A percentile compares a stretch with the other conserved stretches of the same genome.
Evolutionary conservation across 805 yeast species (phyloP).

Genomic region (Pichia rugopelliculosa): DNA sequence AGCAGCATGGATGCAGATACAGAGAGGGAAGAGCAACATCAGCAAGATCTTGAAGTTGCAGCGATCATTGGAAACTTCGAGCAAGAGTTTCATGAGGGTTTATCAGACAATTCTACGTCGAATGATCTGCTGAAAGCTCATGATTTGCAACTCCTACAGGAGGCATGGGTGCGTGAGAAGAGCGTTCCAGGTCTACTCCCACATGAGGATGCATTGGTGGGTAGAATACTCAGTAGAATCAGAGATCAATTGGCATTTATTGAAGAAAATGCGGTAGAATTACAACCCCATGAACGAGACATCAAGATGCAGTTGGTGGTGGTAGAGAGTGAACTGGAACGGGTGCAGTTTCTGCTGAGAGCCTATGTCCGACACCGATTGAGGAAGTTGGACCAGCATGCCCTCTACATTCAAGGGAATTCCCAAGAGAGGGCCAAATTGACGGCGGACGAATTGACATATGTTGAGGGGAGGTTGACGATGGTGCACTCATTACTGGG

Average conservation of each 20-base stretch:
- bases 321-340: conserved; percentile 85
- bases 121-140: conserved; percentile 21
- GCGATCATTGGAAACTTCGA: conserved; percentile 68
- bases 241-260: conserved; percentile 68
- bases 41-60: conserved; percentile 51
- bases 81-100: conserved; percentile 13
- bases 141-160: conserved; percentile 41
- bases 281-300: conserved; percentile 55
- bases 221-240: conserved; percentile 49
- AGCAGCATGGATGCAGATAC: neutral
- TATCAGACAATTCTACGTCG: too few species aligned
- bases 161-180: conserved; percentile 78
- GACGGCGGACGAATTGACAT: conserved; percentile 53
- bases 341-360: conserved; percentile 75
- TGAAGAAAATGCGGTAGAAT: conserved; percentile 70
- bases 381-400: conserved; percentile 62
- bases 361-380: conserved; percentile 74
- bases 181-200: conserved; percentile 82
- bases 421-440: conserved; percentile 35
- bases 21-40: conserved; percentile 13
- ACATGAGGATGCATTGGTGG: conserved; percentile 56
- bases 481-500: conserved; percentile 60
- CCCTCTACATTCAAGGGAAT: conserved; percentile 48
- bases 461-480: conserved; percentile 62
- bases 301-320: conserved; percentile 74